Conservation (phyloP, 208 protist genomes). For the Herpetomonas tarakana region DNA sequence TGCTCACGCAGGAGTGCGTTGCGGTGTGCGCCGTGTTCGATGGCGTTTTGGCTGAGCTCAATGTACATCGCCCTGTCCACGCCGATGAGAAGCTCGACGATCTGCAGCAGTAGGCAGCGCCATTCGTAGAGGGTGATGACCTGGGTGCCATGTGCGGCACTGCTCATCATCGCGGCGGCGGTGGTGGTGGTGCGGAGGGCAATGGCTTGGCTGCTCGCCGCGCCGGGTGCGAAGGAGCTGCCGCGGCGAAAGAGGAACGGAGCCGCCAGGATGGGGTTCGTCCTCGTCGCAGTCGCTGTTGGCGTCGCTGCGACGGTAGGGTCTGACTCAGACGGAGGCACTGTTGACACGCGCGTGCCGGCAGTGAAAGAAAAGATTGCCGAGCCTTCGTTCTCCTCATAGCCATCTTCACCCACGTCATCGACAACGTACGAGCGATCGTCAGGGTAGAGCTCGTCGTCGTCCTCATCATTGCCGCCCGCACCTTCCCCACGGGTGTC, state of each 20-base stretch:
- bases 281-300: too few species aligned
- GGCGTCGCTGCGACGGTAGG: neutral
- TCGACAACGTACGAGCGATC: conserved; percentile 2
- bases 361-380: neutral
- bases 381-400: neutral
- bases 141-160: neutral
- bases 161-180: neutral
- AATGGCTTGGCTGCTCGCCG: neutral
- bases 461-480: neutral
- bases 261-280: too few species aligned
- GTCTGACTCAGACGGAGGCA: too few species aligned
- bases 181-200: neutral
- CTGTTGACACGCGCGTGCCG: too few species aligned
- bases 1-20: neutral
- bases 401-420: neutral
- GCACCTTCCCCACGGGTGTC: neutral
- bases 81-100: conserved; percentile 22
- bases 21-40: neutral
- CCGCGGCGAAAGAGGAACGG: neutral
- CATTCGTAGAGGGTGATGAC: conserved; percentile 16
- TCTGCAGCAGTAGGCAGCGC: conserved; percentile 14
- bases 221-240: neutral
- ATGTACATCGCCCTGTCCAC: conserved; percentile 29
- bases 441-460: neutral
- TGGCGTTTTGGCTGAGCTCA: conserved; percentile 9